Conservation (phyloP, 208 protist genomes). For the Leishmania tropica region DNA sequence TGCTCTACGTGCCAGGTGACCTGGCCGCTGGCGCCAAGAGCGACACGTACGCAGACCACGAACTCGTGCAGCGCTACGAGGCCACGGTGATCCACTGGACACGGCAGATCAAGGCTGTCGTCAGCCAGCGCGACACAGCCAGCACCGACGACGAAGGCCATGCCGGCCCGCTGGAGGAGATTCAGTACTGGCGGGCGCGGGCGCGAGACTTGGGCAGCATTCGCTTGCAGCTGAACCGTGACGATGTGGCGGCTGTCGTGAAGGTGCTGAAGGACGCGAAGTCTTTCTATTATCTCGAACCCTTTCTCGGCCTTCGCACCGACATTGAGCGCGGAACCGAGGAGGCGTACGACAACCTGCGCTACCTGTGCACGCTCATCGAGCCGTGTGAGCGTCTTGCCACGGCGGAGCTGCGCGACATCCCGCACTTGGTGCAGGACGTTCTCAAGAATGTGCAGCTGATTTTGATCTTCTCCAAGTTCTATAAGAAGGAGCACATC, state of each 20-base stretch:
- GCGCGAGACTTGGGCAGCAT: slow-evolving; percentile 96
- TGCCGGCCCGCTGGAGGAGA: slow-evolving; percentile 95
- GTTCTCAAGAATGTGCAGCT: slow-evolving; percentile 93
- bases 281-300: slow-evolving; percentile 93
- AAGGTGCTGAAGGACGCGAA: slow-evolving; percentile 92
- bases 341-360: slow-evolving; percentile 96
- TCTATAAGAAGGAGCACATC: slow-evolving; percentile 96
- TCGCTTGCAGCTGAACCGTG: slow-evolving; percentile 92
- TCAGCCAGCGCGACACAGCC: slow-evolving; percentile 76
- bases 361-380: slow-evolving; percentile 94
- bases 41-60: slow-evolving; percentile 89
- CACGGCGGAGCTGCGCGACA: slow-evolving; percentile 81
- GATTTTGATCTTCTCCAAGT: slow-evolving; percentile 93
- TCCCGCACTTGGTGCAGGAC: slow-evolving; percentile 89
- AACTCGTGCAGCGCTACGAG: slow-evolving; percentile 97
- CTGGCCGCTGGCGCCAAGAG: slow-evolving; percentile 42
- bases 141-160: slow-evolving; percentile 40
- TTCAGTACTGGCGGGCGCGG: slow-evolving; percentile 95
- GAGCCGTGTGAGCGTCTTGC: slow-evolving; percentile 94
- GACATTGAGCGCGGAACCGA: slow-evolving; percentile 94
- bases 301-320: slow-evolving; percentile 93
- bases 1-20: slow-evolving; percentile 98
- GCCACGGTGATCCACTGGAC: slow-evolving; percentile 99
- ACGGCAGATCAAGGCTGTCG: slow-evolving; percentile 97
- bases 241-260: slow-evolving; percentile 93